phyloP scores from a whole-genome alignment of 2,329 filamentous ascomycete species.

The Colletotrichum spaethianum region DNA sequence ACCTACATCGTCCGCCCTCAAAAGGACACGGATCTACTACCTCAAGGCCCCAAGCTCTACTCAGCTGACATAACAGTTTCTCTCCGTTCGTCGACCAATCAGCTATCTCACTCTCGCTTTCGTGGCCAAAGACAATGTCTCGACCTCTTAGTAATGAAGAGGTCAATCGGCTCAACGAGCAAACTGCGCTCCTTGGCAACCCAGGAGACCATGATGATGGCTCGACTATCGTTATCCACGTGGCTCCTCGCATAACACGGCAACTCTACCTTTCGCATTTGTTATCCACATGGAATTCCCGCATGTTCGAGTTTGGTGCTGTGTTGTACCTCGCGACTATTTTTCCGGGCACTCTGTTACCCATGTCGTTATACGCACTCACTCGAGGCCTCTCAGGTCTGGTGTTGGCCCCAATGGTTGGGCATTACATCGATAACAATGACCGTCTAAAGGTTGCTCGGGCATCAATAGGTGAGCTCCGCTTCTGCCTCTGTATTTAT shows the following conservation, averaged over 20 bases:
- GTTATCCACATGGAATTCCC: constrained; percentile 64
- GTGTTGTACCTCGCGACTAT: constrained; percentile 60
- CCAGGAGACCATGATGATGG: neutral
- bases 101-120: neutral
- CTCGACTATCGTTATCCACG: neutral
- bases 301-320: constrained; percentile 64
- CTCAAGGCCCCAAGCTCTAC: neutral
- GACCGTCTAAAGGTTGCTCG: constrained; percentile 55
- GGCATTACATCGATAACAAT: constrained; percentile 62
- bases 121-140: neutral
- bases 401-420: constrained; percentile 58
- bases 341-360: constrained; percentile 64
- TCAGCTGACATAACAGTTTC: no score
- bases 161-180: neutral
- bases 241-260: neutral
- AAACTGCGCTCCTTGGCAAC: neutral
- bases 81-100: neutral
- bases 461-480: constrained; percentile 48
- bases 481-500: no score
- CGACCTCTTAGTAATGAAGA: neutral
- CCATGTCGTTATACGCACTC: constrained; percentile 68
- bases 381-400: constrained; percentile 27
- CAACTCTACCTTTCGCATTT: constrained; percentile 60
- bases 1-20: no score
- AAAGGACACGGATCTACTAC: neutral